phyloP scores from a whole-genome alignment of 768 basidiomycete genomes.

The Phylloporus sp. region DNA sequence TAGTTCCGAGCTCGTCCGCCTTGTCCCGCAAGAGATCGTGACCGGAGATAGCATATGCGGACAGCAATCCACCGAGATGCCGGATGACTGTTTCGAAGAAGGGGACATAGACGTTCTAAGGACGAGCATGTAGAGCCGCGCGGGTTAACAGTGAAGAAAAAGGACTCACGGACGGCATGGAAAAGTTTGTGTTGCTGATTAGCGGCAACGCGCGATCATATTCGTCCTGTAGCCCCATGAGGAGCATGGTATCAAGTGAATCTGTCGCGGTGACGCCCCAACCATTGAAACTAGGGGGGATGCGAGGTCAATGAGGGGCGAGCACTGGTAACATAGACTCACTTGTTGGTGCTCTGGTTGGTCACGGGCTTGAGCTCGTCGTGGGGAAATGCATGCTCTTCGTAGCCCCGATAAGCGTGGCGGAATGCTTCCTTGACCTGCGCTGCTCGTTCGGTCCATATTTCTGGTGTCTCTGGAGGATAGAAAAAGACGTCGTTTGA shows the following conservation, averaged over 20 bases:
- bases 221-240: slow-evolving; percentile 73
- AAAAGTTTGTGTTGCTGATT: slow-evolving; percentile 46
- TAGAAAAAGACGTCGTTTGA: not conserved
- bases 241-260: slow-evolving; percentile 76
- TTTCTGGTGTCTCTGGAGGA: slow-evolving; percentile 15
- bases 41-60: slow-evolving; percentile 71
- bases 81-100: slow-evolving; percentile 87
- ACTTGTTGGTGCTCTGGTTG: slow-evolving; percentile 47
- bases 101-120: slow-evolving; percentile 35
- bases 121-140: not conserved
- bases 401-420: slow-evolving; percentile 65
- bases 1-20: slow-evolving; percentile 70
- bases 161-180: slow-evolving; percentile 36
- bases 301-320: slow-evolving; percentile 6
- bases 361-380: slow-evolving; percentile 60
- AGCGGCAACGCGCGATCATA: slow-evolving; percentile 57
- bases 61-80: slow-evolving; percentile 81
- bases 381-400: slow-evolving; percentile 52
- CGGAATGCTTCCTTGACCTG: slow-evolving; percentile 57
- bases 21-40: slow-evolving; percentile 58
- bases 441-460: slow-evolving; percentile 50
- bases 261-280: slow-evolving; percentile 79
- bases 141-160: not conserved
- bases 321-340: too few species aligned
- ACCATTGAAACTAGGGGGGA: slow-evolving; percentile 59